Evolutionary conservation across 176 grass and related monocot species (phyloP).

Genomic region (Coix lacrymajobi): DNA sequence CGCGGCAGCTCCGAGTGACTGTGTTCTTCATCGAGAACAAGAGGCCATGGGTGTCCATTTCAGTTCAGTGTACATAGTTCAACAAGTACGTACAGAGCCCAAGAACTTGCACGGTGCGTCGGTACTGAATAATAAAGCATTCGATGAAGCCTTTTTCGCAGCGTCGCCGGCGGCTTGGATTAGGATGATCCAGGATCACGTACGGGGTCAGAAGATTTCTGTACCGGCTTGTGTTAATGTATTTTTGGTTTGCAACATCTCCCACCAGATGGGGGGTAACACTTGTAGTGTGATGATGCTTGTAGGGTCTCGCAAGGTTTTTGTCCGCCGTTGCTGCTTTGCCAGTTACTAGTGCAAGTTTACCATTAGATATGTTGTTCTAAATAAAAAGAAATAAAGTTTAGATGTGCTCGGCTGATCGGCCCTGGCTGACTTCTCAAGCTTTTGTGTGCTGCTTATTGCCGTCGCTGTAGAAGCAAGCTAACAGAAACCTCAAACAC

Average conservation of each 20-base stretch:
- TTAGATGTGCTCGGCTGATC: neutral
- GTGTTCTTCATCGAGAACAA: conserved; percentile 14
- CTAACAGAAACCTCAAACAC: neutral
- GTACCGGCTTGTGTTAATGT: neutral
- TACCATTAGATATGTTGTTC: neutral
- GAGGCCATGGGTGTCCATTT: neutral
- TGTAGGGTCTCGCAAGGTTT: conserved; percentile 6
- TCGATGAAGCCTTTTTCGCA: neutral
- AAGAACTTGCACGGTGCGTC: neutral
- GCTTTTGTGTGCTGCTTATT: neutral
- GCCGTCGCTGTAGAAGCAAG: neutral
- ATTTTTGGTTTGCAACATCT: neutral
- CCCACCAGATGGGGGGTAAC: neutral
- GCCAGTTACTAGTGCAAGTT: neutral
- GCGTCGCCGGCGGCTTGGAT: conserved; percentile 2
- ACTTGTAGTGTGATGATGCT: conserved; percentile 1
- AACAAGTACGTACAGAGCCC: conserved; percentile 10
- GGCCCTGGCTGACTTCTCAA: neutral
- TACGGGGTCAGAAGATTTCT: neutral
- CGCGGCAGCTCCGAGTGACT: neutral
- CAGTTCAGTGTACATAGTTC: conserved; percentile 38
- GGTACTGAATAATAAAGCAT: conserved; percentile 6
- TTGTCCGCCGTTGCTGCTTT: conserved; percentile 12
- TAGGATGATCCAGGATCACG: conserved; percentile 10
- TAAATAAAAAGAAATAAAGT: neutral